Conservation (phyloP, 1,284 basidiomycete species). For the Pholiota adiposa region DNA sequence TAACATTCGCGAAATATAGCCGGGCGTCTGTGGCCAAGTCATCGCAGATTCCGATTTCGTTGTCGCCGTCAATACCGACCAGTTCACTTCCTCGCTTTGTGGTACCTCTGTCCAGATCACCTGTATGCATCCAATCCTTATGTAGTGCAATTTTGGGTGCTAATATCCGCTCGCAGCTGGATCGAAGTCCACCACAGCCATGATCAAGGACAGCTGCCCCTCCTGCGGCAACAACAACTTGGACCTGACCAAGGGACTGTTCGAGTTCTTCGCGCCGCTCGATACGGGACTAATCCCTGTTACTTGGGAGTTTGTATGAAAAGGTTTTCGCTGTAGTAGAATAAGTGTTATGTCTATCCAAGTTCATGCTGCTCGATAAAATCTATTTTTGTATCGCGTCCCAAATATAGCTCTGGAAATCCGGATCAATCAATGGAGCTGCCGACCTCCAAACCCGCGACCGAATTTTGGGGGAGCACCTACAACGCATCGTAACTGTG, state of each 20-base stretch:
- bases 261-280: background rate
- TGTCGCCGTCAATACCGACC: background rate
- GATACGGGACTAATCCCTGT: background rate
- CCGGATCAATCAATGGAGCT: no score
- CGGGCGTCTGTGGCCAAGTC: background rate
- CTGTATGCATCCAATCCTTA: background rate
- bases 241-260: background rate
- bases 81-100: background rate
- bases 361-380: no score
- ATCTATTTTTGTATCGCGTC: no score
- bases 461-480: no score
- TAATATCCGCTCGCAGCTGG: background rate
- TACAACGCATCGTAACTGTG: no score
- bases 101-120: background rate
- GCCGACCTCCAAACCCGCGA: no score
- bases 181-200: background rate
- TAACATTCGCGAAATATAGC: background rate
- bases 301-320: background rate
- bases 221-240: background rate
- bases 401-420: no score
- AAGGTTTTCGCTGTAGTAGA: background rate
- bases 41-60: background rate
- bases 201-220: background rate
- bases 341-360: background rate
- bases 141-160: background rate